These are phyloP conservation scores for Penicillium hesseltinei DNA, from an alignment of 2,329 filamentous ascomycete genomes.

Conservation along the genomic window DNA sequence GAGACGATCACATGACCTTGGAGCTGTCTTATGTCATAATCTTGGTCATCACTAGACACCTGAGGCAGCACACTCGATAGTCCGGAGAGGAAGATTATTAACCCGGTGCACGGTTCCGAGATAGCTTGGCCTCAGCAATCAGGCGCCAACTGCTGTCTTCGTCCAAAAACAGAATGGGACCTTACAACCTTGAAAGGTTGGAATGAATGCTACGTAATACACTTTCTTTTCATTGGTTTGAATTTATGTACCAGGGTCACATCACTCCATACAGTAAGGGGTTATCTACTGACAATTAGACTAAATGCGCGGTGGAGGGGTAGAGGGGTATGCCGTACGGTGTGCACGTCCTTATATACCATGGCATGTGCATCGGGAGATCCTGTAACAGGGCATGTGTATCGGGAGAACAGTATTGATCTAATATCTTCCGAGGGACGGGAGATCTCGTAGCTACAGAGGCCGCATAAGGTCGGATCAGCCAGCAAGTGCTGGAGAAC, in stretches of 20 bases:
- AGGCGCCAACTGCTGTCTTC: conserved; percentile 8
- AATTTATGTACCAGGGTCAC: neutral
- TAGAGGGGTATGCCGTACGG: conserved; percentile 3
- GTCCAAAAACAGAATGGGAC: conserved; percentile 12
- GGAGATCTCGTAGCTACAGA: conserved; percentile 38
- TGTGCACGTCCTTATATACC: neutral
- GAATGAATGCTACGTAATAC: conserved; percentile 15
- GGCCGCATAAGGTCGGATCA: conserved; percentile 29
- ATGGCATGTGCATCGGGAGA: neutral
- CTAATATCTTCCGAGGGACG: conserved; percentile 35
- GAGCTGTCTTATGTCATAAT: conserved; percentile 18
- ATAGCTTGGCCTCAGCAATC: neutral
- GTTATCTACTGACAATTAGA: neutral
- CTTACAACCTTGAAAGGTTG: neutral
- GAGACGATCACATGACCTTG: conserved; percentile 20
- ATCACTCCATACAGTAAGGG: neutral
- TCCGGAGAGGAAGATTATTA: neutral
- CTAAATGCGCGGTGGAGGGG: neutral
- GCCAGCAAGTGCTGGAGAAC: conserved; percentile 29
- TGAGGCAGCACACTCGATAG: neutral
- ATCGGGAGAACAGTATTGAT: conserved; percentile 12
- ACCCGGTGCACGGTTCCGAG: neutral
- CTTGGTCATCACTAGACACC: conserved; percentile 10
- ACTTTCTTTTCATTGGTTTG: neutral
- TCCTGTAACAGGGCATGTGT: neutral